phyloP scores from a whole-genome alignment of 768 basidiomycete genomes.

The Trametes cinnabarina region DNA sequence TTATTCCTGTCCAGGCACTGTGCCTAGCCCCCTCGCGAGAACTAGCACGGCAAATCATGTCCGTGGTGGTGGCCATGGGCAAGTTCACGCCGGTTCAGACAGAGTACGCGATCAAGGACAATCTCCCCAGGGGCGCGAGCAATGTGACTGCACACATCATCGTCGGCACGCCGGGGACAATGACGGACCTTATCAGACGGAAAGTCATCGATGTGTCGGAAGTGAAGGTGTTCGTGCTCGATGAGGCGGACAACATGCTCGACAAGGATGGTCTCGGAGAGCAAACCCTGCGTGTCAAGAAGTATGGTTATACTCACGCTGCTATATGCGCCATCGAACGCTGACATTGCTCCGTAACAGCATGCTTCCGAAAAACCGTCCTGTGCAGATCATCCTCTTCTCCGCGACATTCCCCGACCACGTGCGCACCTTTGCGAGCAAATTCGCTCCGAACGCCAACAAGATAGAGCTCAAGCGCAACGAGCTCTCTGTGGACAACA shows the following conservation, averaged over 20 bases:
- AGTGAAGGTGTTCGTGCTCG: conserved; percentile 91
- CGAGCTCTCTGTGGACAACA: conserved; percentile 90
- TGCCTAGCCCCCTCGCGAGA: conserved; percentile 98
- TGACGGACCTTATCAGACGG: conserved; percentile 79
- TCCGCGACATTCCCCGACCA: conserved; percentile 97
- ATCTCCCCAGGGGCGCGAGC: conserved; percentile 61
- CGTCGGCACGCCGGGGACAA: conserved; percentile 95
- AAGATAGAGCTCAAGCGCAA: conserved; percentile 94
- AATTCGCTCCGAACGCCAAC: conserved; percentile 93
- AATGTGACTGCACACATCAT: conserved; percentile 85
- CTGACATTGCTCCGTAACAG: conserved; percentile 32
- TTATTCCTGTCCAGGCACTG: conserved; percentile 60
- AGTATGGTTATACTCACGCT: conserved; percentile 48
- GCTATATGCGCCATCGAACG: background rate
- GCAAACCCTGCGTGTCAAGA: conserved; percentile 90
- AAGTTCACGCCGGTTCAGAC: conserved; percentile 92
- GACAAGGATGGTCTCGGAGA: conserved; percentile 93
- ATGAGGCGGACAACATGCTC: conserved; percentile 99
- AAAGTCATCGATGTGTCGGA: conserved; percentile 75
- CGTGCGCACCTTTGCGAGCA: conserved; percentile 86
- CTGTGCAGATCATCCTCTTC: conserved; percentile 88
- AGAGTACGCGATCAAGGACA: conserved; percentile 93
- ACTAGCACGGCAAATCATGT: conserved; percentile 96
- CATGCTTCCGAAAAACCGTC: conserved; percentile 51
- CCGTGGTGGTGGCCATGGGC: conserved; percentile 90